Evolutionary conservation across 2,329 filamentous ascomycete species (phyloP), one percentile per base, ranked within the genome.

Genomic region (Fusarium concolor): DNA sequence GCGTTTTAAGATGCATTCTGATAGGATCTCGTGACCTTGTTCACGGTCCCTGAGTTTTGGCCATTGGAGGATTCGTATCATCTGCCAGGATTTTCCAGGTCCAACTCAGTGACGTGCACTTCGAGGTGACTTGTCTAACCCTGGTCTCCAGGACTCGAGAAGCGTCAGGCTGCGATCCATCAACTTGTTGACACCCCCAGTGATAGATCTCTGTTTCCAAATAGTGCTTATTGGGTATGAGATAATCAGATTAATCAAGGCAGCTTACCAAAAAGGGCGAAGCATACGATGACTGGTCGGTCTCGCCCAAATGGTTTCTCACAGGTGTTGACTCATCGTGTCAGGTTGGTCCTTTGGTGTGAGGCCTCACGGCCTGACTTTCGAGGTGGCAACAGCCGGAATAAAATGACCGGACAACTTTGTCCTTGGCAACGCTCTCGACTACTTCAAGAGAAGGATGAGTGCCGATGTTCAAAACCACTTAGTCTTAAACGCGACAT

Each of bases 41-140:
- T 68, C 70, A 74, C 72, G 62, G 52, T 73, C 46, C 56, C 26
- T 35, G 45, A 14, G 20, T 31, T 51, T 18, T 39, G 51, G 54
- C 56, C 56, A 56, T 56, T 62, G 65, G 64, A 46, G 35, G 42
- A 22, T 26, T 37, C 24, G 37, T 38, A 64, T 73, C 70, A 73
- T 58, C 56, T 46, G 62, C 43, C 33, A 51, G 61, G 45, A 54
- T 54, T 49, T 54, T 46, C 49, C 44, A 58, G 28, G 49, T 62
- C 54, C 65, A 70, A 66, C 62, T 61, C 14, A 44, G 43, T 66
- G 65, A 73, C 65, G 62, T 71, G 65, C 69, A 63, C 51, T 56
- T 31, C 17, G 44, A 33, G 46, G 44, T 39, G 56, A 56, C 55
- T 49, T 72, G 72, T 59, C 62, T 53, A 55, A 61, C 42, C 55